Evolutionary conservation across 805 yeast genomes (phyloP).

Genomic region (Wickerhamomyces mucosus): DNA sequence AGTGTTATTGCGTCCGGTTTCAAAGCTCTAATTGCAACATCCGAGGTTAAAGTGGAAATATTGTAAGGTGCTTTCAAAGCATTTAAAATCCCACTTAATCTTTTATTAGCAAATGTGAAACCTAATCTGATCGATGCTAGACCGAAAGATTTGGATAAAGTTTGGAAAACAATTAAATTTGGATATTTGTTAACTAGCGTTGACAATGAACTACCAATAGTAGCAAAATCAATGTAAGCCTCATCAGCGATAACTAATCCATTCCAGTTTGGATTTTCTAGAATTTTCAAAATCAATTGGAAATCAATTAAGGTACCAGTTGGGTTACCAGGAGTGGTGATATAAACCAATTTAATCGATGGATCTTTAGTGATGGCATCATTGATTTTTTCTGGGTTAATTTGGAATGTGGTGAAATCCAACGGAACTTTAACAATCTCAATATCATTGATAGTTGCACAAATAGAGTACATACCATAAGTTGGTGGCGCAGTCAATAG

Average conservation of each 20-base stretch:
- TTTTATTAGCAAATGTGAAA: conserved; percentile 54
- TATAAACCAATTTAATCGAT: conserved; percentile 61
- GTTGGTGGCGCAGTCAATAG: conserved; percentile 89
- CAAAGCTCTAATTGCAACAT: conserved; percentile 68
- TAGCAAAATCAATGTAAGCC: conserved; percentile 85
- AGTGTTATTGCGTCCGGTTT: conserved; percentile 40
- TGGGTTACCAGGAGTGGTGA: conserved; percentile 97
- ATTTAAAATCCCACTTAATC: conserved; percentile 61
- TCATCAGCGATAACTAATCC: conserved; percentile 87
- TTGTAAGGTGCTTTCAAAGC: conserved; percentile 96
- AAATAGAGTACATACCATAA: conserved; percentile 92
- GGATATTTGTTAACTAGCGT: conserved; percentile 76
- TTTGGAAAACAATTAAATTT: conserved; percentile 81
- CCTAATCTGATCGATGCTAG: conserved; percentile 93
- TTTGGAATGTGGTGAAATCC: conserved; percentile 52
- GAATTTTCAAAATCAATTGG: conserved; percentile 36
- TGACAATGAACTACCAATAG: conserved; percentile 57
- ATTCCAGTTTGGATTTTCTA: conserved; percentile 44
- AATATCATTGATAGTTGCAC: conserved; percentile 86
- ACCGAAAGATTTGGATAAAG: conserved; percentile 91
- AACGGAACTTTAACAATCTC: conserved; percentile 69
- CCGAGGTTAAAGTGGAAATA: conserved; percentile 72
- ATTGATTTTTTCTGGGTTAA: conserved; percentile 49
- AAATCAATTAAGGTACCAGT: conserved; percentile 61
- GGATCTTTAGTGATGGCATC: conserved; percentile 44